A percentile compares a stretch with the other conserved stretches of the same genome.
Evolutionary conservation across 2,329 filamentous ascomycete genomes (phyloP).

Genomic region (Decorospora gaudefroyi): DNA sequence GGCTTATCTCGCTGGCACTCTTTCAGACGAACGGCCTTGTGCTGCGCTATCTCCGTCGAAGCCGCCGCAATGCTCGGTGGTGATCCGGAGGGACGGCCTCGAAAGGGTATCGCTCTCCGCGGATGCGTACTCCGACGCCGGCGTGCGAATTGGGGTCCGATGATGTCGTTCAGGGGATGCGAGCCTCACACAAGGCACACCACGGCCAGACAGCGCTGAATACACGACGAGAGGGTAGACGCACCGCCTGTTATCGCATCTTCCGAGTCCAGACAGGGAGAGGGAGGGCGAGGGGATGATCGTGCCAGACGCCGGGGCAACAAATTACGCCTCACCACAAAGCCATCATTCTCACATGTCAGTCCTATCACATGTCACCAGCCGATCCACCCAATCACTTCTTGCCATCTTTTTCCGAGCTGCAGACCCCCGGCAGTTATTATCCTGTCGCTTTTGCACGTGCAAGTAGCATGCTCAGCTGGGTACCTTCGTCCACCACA

Average conservation of each 20-base stretch:
- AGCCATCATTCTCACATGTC: conserved; percentile 32
- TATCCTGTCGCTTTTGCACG: background rate
- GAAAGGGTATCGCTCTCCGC: conserved; percentile 23
- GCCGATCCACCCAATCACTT: conserved; percentile 19
- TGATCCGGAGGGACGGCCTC: conserved; percentile 15
- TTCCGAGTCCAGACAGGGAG: conserved; percentile 1
- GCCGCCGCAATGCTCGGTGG: conserved; percentile 11
- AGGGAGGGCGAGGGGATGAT: conserved; percentile 12
- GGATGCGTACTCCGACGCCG: conserved; percentile 16
- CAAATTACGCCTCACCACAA: conserved; percentile 25
- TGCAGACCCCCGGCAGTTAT: background rate
- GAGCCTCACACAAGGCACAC: conserved; percentile 5
- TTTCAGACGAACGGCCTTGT: background rate
- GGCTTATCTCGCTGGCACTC: background rate
- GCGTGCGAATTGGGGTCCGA: conserved; percentile 16
- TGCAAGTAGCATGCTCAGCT: background rate
- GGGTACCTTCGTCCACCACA: no score
- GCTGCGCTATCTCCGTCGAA: conserved; percentile 13
- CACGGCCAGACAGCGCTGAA: conserved; percentile 3
- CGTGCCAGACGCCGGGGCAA: conserved; percentile 15
- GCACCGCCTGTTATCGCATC: conserved; percentile 11
- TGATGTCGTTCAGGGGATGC: conserved; percentile 19
- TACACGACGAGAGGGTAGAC: conserved; percentile 4
- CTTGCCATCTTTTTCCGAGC: conserved; percentile 14
- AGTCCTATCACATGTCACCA: conserved; percentile 29